Base-by-base conservation (phyloP, 306 rosid species). In the Vachellia pachyceras region DNA sequence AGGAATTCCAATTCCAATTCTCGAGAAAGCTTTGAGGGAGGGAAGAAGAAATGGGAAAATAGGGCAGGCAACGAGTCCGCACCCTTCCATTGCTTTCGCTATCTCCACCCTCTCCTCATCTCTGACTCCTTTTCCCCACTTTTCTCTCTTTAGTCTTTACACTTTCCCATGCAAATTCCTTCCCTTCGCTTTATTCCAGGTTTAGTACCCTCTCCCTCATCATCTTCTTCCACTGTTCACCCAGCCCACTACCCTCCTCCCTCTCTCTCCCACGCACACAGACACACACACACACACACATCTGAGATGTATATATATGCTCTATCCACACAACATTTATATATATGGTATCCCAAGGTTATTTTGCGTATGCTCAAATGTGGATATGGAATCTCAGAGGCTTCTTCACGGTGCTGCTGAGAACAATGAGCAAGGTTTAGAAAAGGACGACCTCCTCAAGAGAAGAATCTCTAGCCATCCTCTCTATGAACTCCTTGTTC, bases 401-500 rank as follows among this genome's bases (percentile, higher is more conserved):
- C 77, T 2, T 29, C 33, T 45, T 44, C 73, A 37, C 29, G 37
- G 7, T 46, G 25, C 55, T 46, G 25, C 55, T 44, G 79, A 73
- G 57, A 79, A 77, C 69, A 52, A 81, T 79, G 69, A 82, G 49
- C 40, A 71, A 33, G 63, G 2, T 49, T 4, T 15, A 75, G 84
- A 81, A 7, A 83, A 86, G 23, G 69, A 80, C 80, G 95, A 91
- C 83, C 81, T 77, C 47, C 93, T 94, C 82, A 92, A 90, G 85
- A 86, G 65, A 49, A 91, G 86, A 86, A 94, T 94, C 80, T 90
- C 95, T 20, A 76, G 17, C 44, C 98, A 94, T 82, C 98, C 98
- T 70, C 87, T 90, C 25, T 94, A 89, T 75, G 89, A 76, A 2
- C 75, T 87, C 11, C 78, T 94, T 65, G 73, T 94, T 79, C 77